Conservation (phyloP, 2,329 filamentous ascomycete genomes). For the Arthrobotrys pseudoclavata region DNA sequence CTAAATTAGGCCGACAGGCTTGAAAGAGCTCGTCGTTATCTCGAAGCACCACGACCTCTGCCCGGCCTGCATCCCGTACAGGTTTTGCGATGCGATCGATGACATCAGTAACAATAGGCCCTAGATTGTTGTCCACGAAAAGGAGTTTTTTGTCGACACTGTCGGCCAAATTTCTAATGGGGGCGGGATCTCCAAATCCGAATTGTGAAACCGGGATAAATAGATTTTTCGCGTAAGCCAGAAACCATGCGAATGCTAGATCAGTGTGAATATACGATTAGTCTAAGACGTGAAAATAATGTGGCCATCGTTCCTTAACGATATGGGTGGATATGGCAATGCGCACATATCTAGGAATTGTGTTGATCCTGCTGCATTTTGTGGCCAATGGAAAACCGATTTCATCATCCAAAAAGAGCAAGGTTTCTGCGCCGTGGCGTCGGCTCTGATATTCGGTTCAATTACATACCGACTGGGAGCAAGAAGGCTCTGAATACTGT, state of each 20-base stretch:
- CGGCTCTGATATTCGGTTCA: not conserved
- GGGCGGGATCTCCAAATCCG: constrained; percentile 76
- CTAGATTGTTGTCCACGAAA: constrained; percentile 81
- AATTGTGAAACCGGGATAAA: constrained; percentile 82
- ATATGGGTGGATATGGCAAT: not conserved
- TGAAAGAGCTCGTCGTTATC: constrained; percentile 73
- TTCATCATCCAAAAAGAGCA: constrained; percentile 1
- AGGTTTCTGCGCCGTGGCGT: not conserved
- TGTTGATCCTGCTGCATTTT: constrained; percentile 39
- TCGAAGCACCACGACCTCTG: constrained; percentile 71
- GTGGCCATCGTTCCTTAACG: not conserved
- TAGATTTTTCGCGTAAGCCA: constrained; percentile 80
- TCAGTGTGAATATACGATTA: not conserved
- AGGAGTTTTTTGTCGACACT: constrained; percentile 75
- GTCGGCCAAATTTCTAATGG: constrained; percentile 75
- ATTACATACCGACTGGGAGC: constrained; percentile 69
- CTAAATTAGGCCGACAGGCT: constrained; percentile 75
- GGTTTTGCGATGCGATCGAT: constrained; percentile 60
- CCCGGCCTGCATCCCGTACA: constrained; percentile 64
- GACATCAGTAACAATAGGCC: constrained; percentile 60
- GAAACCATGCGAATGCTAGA: constrained; percentile 50
- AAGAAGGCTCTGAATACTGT: constrained; percentile 73
- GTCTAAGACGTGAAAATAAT: not conserved
- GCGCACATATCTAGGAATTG: not conserved
- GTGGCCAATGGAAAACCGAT: not conserved